These are phyloP conservation scores for Luffa acutangula DNA, from an alignment of 306 rosid species.

Conservation along the genomic window DNA sequence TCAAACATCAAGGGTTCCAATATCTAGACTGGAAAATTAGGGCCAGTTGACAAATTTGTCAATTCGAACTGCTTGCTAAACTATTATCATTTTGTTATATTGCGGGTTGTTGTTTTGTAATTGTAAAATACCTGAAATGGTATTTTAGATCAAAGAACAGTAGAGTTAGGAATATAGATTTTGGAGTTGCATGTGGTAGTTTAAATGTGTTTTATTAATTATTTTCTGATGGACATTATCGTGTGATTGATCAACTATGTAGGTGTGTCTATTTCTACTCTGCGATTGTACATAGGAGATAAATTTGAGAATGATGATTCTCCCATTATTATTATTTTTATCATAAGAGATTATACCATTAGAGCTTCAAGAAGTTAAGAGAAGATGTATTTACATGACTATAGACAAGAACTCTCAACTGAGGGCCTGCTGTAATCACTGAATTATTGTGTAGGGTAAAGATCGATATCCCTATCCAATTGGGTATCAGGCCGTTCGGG, in stretches of 20 bases:
- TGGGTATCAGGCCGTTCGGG: constrained; percentile 61
- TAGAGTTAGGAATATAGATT: not conserved
- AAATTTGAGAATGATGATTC: not conserved
- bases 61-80: not conserved
- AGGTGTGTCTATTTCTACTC: not conserved
- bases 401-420: not conserved
- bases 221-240: not conserved
- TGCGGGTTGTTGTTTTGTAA: not conserved
- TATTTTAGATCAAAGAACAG: not conserved
- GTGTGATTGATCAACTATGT: not conserved
- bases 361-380: not conserved
- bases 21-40: not conserved
- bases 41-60: not conserved
- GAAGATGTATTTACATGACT: not conserved
- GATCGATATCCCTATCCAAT: constrained; percentile 90
- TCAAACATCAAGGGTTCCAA: not conserved
- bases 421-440: not conserved
- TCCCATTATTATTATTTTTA: not conserved
- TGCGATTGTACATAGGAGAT: not conserved
- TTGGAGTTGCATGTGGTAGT: not conserved
- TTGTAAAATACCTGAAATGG: not conserved
- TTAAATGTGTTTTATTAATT: not conserved
- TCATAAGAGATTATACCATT: not conserved
- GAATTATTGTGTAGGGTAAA: constrained; percentile 46
- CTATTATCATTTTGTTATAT: not conserved